Evolutionary conservation across 805 yeast genomes (phyloP).

Genomic region (Sugiyamaella smithiae): DNA sequence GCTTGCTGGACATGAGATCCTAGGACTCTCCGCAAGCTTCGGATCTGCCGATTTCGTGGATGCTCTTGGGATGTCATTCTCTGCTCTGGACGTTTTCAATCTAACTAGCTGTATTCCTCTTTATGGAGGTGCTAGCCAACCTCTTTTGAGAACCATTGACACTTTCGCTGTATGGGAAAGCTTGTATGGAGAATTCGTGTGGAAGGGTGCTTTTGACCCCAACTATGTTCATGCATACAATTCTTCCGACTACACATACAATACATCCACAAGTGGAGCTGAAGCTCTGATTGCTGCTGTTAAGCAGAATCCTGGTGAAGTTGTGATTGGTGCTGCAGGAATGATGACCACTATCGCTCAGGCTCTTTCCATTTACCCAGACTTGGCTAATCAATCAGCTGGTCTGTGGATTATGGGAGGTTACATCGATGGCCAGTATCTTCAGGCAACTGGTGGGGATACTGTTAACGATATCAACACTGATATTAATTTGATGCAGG

Average conservation of each 20-base stretch:
- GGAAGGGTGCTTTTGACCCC: not conserved
- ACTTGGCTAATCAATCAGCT: not conserved
- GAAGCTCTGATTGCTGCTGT: not conserved
- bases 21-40: not conserved
- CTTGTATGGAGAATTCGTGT: not conserved
- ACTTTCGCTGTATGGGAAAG: not conserved
- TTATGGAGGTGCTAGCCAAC: not conserved
- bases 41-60: not conserved
- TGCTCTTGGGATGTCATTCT: not conserved
- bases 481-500: not conserved
- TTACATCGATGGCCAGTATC: not conserved
- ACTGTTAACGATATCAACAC: not conserved
- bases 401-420: not conserved
- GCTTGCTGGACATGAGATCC: not conserved
- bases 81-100: not conserved
- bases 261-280: not conserved
- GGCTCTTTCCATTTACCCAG: not conserved
- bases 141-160: not conserved
- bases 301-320: not conserved
- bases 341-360: not conserved
- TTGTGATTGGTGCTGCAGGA: not conserved
- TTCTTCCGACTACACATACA: not conserved
- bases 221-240: not conserved
- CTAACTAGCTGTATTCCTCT: not conserved
- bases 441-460: not conserved